Percentiles rank a stretch among this genome's conserved stretches.
Conservation (phyloP, 228 moss, liverwort and hornwort species). For the Sphagnum magellanicum region DNA sequence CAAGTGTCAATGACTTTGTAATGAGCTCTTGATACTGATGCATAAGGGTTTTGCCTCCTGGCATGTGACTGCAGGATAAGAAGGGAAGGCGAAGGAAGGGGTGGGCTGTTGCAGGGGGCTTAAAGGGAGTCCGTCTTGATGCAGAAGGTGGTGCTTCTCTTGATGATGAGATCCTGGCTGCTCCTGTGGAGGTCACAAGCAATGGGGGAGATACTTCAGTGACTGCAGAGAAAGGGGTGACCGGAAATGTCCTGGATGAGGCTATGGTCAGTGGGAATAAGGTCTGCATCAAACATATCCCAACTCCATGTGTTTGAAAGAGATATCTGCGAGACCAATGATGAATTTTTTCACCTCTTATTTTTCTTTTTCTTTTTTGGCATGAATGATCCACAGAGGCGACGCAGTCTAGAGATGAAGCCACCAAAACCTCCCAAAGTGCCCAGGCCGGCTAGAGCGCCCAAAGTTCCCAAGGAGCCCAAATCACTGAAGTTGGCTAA, state of each 20-base stretch:
- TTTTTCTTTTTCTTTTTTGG: background rate
- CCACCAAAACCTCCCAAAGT: constrained; percentile 52
- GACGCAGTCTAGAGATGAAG: constrained; percentile 47
- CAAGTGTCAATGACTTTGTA: background rate
- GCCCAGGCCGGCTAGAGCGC: constrained; percentile 52
- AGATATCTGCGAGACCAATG: background rate
- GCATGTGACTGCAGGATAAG: constrained; percentile 54
- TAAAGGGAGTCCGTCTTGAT: constrained; percentile 85
- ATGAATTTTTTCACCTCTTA: background rate
- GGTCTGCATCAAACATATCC: constrained; percentile 14
- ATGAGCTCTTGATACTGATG: background rate
- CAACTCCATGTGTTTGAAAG: background rate
- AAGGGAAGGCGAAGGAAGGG: constrained; percentile 76
- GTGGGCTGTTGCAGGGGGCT: constrained; percentile 53
- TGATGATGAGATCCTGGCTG: constrained; percentile 44
- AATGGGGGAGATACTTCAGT: constrained; percentile 10
- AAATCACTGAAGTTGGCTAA: constrained; percentile 16
- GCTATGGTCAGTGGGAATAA: constrained; percentile 19
- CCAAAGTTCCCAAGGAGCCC: constrained; percentile 54
- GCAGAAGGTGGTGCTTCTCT: constrained; percentile 89
- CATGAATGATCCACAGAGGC: constrained; percentile 40
- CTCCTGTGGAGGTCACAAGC: constrained; percentile 8
- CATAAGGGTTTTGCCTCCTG: background rate
- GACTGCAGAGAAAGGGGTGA: constrained; percentile 13
- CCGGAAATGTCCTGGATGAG: constrained; percentile 12